Conservation (phyloP, 805 yeast genomes). For the Candida ascalaphidarum region DNA sequence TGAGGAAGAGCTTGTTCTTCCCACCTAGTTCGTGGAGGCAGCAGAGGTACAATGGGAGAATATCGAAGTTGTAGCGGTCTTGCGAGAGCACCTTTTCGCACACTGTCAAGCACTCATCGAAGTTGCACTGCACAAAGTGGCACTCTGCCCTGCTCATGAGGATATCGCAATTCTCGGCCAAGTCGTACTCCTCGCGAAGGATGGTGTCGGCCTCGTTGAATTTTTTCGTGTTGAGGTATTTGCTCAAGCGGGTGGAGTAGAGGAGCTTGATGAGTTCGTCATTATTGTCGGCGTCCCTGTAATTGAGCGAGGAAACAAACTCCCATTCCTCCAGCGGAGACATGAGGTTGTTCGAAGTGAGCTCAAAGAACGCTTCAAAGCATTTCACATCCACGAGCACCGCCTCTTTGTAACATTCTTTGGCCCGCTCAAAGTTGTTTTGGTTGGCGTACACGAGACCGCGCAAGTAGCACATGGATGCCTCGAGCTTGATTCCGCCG, state of each 20-base stretch:
- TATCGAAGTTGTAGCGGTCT: conserved; percentile 66
- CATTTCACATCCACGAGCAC: conserved; percentile 83
- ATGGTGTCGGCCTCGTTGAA: conserved; percentile 60
- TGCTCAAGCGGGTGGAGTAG: conserved; percentile 70
- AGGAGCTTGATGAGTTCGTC: conserved; percentile 71
- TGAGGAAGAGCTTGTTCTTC: conserved; percentile 66
- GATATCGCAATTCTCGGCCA: conserved; percentile 64
- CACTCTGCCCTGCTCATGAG: conserved; percentile 61
- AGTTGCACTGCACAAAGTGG: conserved; percentile 67
- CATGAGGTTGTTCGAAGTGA: conserved; percentile 62
- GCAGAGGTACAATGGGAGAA: conserved; percentile 72
- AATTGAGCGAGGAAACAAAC: conserved; percentile 52
- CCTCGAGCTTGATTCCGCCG: conserved; percentile 81
- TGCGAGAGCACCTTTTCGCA: conserved; percentile 54
- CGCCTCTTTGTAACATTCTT: conserved; percentile 81
- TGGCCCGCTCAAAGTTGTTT: conserved; percentile 79
- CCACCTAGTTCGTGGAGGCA: conserved; percentile 81
- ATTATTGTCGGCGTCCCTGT: conserved; percentile 69
- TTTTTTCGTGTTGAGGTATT: conserved; percentile 51
- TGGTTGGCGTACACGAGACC: conserved; percentile 79
- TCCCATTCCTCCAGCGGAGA: conserved; percentile 88
- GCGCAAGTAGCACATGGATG: conserved; percentile 77
- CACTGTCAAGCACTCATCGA: conserved; percentile 62
- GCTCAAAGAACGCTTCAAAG: conserved; percentile 82
- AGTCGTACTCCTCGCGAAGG: conserved; percentile 62